Base-by-base conservation (phyloP, 2,329 filamentous ascomycete genomes). In the Beauveria caledonica region DNA sequence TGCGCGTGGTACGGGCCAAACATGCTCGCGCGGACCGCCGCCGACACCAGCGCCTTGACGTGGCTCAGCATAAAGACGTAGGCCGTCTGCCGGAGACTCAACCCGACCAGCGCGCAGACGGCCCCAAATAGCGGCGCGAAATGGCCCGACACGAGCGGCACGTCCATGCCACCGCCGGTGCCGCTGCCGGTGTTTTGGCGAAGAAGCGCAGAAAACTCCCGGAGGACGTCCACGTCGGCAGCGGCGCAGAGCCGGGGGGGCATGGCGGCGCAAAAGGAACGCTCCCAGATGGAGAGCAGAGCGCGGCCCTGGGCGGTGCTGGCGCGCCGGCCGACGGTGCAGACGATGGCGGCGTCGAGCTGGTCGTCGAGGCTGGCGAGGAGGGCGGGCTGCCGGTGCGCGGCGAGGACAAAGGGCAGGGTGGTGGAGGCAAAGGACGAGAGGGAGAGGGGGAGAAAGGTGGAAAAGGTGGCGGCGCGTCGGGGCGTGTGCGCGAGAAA, bases 1-100 rank as follows among this genome's bases (percentile, higher is more conserved):
- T 94, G 90, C 60, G 87, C 87, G 71, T 91, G 87, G 70, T 91
- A 94, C 7, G 90, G 90, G 0, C 90, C 90, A 73, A 93, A 85
- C 65, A 92, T 82, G 67, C 87, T 88, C 23, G 89, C 87, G 59
- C 90, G 77, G 64, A 94, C 89, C 0, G 86, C 90, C 1, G 90
- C 90, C 46, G 86, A 90, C 53, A 91, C 78, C 58, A 93, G 74
- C 0, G 89, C 88, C 71, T 90, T 89, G 61, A 87, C 85, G 72
- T 93, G 90, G 62, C 85, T 83, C 64, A 93, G 80, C 70, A 93
- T 75, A 71, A 90, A 92, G 27, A 92, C 76, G 70, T 92, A 91
- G 1, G 86, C 86, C 23, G 88, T 79, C 70, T 90, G 85, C 59
- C 80, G 77, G 27, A 82, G 70, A 2, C 75, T 76, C 45, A 93